phyloP scores from a whole-genome alignment of 176 grass and related monocot genomes.

The Elaeis guineensis region DNA sequence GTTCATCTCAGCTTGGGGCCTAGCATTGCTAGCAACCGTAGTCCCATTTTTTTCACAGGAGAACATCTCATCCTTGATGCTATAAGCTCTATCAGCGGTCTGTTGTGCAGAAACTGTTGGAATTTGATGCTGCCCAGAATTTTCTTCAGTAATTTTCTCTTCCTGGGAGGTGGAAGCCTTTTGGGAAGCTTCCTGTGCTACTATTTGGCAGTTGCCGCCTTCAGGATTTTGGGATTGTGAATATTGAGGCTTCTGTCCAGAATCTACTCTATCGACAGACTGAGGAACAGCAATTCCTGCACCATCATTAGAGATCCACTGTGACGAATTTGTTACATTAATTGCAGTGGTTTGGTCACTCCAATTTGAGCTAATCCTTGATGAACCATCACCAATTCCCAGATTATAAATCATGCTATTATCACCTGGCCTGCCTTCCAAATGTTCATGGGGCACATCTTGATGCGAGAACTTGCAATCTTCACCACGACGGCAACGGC shows the following conservation, averaged over 20 bases:
- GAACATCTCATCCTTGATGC: slow-evolving; percentile 4
- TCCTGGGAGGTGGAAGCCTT: slow-evolving; percentile 28
- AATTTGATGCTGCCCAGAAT: slow-evolving; percentile 24
- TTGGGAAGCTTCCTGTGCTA: slow-evolving; percentile 20
- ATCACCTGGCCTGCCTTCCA: slow-evolving; percentile 29
- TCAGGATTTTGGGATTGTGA: slow-evolving; percentile 26
- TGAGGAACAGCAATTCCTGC: slow-evolving; percentile 24
- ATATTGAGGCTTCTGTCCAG: slow-evolving; percentile 26
- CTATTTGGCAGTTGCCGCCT: slow-evolving; percentile 4
- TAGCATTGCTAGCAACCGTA: slow-evolving; percentile 16
- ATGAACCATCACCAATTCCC: slow-evolving; percentile 4
- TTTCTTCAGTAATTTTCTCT: slow-evolving; percentile 26
- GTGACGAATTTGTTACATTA: slow-evolving; percentile 21
- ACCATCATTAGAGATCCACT: slow-evolving; percentile 29
- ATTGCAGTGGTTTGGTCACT: slow-evolving; percentile 24
- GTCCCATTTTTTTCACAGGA: slow-evolving; percentile 16
- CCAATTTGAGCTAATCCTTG: slow-evolving; percentile 35
- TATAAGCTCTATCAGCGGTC: slow-evolving; percentile 11
- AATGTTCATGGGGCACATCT: slow-evolving; percentile 30
- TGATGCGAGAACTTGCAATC: slow-evolving; percentile 77
- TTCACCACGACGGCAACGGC: slow-evolving; percentile 59
- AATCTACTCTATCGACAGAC: slow-evolving; percentile 25
- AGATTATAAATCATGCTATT: slow-evolving; percentile 27
- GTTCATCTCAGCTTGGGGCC: slow-evolving; percentile 29
- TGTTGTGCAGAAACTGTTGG: slow-evolving; percentile 11